Base-by-base conservation (phyloP, 768 basidiomycete genomes). In the Suillus brevipes region DNA sequence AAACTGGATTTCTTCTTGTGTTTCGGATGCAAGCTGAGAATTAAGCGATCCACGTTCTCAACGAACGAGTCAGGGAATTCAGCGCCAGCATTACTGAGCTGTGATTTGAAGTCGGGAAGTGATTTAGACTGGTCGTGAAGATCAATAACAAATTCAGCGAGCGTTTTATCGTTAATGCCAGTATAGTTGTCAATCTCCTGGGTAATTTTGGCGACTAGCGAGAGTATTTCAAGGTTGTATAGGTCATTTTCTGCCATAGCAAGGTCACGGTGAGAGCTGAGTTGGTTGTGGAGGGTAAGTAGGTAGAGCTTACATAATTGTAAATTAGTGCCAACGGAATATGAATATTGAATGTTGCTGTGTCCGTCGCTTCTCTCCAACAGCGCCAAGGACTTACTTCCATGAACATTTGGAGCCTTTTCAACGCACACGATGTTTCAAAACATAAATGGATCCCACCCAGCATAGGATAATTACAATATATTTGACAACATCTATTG, bases 1-100 rank as follows among this genome's bases (percentile, higher is more conserved):
- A 71, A 62, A 28, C 77, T 73, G 36, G 82, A 79, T 50, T 79
- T 82, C 77, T 92, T 92, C 83, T 94, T 97, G 82, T 98, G 91
- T 72, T 95, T 97, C 1, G 97, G 97, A 71, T 99, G 97, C 83
- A 98, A 87, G 64, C 86, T 92, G 62, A 97, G 85, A 70, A 99
- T 94, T 61, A 99, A 86, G 23, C 97, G 91, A 80, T 99, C 97
- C 40, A 99, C 86, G 72, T 90, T 96, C 76, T 95, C 91, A 64
- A 97, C 79, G 74, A 98, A 92, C 34, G 92, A 92, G 67, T 93
- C 92, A 4, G 95, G 90, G 72, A 98, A 95, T 68, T 87, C 88
- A 23, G 93, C 92, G 25, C 89, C 94, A 65, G 85, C 81, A 65
- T 90, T 88, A 62, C 84, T 82, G 53, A 99, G 85, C 74, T 92